Conservation (phyloP, 495 filamentous ascomycete species). For the Talaromyces wortmannii region DNA sequence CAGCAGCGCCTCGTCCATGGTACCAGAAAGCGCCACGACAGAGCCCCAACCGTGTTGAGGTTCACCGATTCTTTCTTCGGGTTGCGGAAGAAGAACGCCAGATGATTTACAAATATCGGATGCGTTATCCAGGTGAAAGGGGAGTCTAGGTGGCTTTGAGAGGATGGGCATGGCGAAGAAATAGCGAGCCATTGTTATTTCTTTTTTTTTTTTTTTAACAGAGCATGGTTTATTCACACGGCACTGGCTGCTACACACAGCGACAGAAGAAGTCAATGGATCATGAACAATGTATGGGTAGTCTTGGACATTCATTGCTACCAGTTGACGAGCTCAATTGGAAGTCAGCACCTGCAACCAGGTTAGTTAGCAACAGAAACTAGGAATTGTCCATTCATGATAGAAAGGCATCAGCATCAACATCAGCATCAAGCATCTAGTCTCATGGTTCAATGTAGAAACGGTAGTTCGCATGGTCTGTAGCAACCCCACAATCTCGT, state of each 20-base stretch:
- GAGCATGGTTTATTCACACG: too few relatives aligned
- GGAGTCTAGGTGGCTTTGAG: background rate
- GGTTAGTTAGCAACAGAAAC: background rate
- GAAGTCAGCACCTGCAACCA: background rate
- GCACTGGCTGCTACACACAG: too few relatives aligned
- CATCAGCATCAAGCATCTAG: too few relatives aligned
- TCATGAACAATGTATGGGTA: background rate
- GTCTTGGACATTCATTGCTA: background rate
- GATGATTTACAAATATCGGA: slow-evolving; percentile 6
- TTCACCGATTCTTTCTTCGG: slow-evolving; percentile 7
- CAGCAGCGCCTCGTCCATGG: background rate
- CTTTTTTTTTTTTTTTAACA: too few relatives aligned
- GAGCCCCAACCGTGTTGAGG: background rate
- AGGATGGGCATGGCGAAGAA: background rate
- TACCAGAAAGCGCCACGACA: slow-evolving; percentile 2
- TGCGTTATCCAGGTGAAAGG: background rate
- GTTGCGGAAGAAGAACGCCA: slow-evolving; percentile 6
- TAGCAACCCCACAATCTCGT: too few relatives aligned
- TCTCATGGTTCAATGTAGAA: too few relatives aligned
- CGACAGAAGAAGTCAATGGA: background rate
- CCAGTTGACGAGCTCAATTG: background rate
- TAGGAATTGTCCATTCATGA: too few relatives aligned
- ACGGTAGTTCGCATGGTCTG: too few relatives aligned
- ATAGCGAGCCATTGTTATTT: too few relatives aligned
- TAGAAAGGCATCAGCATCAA: too few relatives aligned